Base-by-base conservation (phyloP, 495 filamentous ascomycete species). In the Talaromyces nanjingensis region DNA sequence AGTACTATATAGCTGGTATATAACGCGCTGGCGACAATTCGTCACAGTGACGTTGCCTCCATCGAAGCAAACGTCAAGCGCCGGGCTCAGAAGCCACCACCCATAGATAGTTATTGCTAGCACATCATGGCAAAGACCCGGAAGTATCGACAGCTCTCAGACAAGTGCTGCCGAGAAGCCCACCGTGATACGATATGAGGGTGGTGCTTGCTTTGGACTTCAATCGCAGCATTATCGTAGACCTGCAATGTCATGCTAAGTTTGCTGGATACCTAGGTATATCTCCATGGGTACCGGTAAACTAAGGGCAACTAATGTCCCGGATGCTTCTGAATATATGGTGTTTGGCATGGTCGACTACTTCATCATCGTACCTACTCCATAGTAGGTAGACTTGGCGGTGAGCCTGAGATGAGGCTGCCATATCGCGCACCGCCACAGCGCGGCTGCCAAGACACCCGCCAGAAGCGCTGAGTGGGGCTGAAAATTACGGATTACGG, bases 31-130 rank as follows among this genome's bases (percentile, higher is more conserved):
- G 27, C 20, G 20, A 25, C 27, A 3, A n/a, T 9, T 22, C 60
- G 60, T 53, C 60, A 62, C 42, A 7, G 42, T 62, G 60, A 62
- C 60, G 60, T 62, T 49, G 33, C 18, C 22, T 24, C 22, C 22
- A 2, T 5, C 14, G 9, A 45, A 11, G n/a, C 34, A 33, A 29
- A 22, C 20, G n/a, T 25, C 12, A 60, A 59, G 37, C 39, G 22
- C 33, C 42, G 60, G 45, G 14, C 52, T 11, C 16, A 24, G n/a
- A 54, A 31, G 60, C 22, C 45, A 22, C 60, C 60, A 62, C 11
- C 18, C 42, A 62, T 49, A 33, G 0, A 12, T 27, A 24, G 22
- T 3, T 12, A 39, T 18, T 52, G 49, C 49, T 20, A 27, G 27
- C 27, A 27, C 20, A 25, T 20, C 9, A 53, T 5, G 22, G 49